Evolutionary conservation across 1,284 basidiomycete genomes (phyloP).

Genomic region (Ustilago bromivora): DNA sequence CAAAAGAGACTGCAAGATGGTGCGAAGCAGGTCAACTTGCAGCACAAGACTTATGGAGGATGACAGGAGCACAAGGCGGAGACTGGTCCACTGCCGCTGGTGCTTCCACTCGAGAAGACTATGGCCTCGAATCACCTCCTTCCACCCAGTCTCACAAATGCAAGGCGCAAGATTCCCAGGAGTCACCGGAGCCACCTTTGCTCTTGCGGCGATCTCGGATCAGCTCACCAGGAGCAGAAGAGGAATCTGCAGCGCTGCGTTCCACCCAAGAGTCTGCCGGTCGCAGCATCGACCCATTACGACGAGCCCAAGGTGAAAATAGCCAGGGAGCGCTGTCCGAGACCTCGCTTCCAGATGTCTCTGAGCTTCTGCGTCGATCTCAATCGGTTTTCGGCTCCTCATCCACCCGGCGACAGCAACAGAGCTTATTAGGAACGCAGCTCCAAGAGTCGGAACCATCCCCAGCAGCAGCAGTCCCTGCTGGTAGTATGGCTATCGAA

Average conservation of each 20-base stretch:
- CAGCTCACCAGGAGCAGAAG: conserved; percentile 34
- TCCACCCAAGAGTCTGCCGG: conserved; percentile 8
- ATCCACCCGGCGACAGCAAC: conserved; percentile 2
- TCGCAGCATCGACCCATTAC: not conserved
- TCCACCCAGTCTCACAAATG: conserved; percentile 12
- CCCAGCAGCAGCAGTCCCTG: not conserved
- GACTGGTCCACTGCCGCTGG: conserved; percentile 26
- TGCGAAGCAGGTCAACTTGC: conserved; percentile 42
- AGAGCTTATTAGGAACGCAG: not conserved
- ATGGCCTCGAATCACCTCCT: conserved; percentile 40
- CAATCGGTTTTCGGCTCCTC: conserved; percentile 11
- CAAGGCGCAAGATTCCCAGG: conserved; percentile 12
- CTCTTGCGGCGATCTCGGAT: conserved; percentile 10
- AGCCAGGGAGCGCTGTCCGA: conserved; percentile 37
- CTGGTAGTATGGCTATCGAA: conserved; percentile 27
- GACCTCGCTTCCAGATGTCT: conserved; percentile 32
- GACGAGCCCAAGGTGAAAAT: conserved; percentile 11
- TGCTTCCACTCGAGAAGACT: conserved; percentile 26
- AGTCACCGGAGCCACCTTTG: conserved; percentile 14
- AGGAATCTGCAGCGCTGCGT: conserved; percentile 32
- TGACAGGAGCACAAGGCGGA: conserved; percentile 39
- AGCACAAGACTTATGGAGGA: conserved; percentile 45
- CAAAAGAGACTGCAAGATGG: conserved; percentile 38
- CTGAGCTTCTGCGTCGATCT: conserved; percentile 38
- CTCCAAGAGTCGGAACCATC: not conserved